Conservation (phyloP, 1,284 basidiomycete genomes). For the Moniliophthora roreri region DNA sequence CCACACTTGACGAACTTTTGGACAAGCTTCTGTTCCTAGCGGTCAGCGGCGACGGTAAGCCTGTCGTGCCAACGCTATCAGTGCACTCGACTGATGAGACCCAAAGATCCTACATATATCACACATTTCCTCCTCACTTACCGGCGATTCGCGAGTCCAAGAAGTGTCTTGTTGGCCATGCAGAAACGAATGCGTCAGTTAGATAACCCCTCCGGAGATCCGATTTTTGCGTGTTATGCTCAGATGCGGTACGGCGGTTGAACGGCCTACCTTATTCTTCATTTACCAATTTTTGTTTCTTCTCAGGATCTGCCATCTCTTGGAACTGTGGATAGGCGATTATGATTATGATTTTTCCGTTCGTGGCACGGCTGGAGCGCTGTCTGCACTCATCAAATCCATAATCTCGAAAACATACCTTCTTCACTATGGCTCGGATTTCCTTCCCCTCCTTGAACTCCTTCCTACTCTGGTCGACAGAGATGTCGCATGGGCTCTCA, state of each 20-base stretch:
- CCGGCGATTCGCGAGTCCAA: slow-evolving; percentile 73
- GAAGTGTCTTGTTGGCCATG: slow-evolving; percentile 77
- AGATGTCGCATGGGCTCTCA: slow-evolving; percentile 70
- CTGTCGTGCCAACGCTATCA: neutral
- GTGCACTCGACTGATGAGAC: slow-evolving; percentile 16
- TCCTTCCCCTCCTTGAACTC: slow-evolving; percentile 73
- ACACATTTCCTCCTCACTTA: slow-evolving; percentile 79
- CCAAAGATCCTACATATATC: slow-evolving; percentile 68
- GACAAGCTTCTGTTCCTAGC: slow-evolving; percentile 76
- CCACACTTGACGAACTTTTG: slow-evolving; percentile 70
- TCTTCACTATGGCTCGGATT: slow-evolving; percentile 77
- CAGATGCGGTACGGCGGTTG: slow-evolving; percentile 66
- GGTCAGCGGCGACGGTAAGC: slow-evolving; percentile 75
- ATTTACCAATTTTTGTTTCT: slow-evolving; percentile 12
- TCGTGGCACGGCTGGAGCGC: slow-evolving; percentile 65
- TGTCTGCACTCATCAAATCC: slow-evolving; percentile 72
- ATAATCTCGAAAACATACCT: slow-evolving; percentile 76
- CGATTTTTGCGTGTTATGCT: slow-evolving; percentile 79
- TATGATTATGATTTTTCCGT: slow-evolving; percentile 79
- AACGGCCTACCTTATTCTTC: slow-evolving; percentile 9
- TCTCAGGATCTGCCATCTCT: slow-evolving; percentile 68
- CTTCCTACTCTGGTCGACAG: slow-evolving; percentile 60
- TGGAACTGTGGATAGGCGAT: slow-evolving; percentile 71
- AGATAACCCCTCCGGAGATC: slow-evolving; percentile 69
- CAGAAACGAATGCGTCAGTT: slow-evolving; percentile 79